These are phyloP conservation scores for Fragilaria radians DNA, from an alignment of 108 stramenopile species.

Conservation along the genomic window DNA sequence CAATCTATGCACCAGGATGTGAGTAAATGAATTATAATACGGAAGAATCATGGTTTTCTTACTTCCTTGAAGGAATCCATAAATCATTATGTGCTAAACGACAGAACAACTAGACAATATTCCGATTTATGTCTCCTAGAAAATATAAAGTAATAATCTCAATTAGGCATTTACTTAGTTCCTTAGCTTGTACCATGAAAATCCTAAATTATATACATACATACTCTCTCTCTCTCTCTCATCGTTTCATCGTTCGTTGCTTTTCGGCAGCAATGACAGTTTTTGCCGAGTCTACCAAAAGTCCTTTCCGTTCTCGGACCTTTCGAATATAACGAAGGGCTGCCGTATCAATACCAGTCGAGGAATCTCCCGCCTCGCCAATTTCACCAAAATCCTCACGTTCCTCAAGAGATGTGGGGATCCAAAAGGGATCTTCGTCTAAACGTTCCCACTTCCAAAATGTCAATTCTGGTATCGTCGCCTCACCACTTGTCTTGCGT, in stretches of 20 bases:
- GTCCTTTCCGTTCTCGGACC: slow-evolving; percentile 79
- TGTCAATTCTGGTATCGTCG: slow-evolving; percentile 81
- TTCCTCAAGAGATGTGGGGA: slow-evolving; percentile 85
- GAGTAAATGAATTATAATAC: no score
- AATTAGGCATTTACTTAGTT: no score
- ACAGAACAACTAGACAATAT: no score
- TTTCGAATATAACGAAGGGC: slow-evolving; percentile 77
- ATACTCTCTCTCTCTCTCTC: no score
- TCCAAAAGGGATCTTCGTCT: slow-evolving; percentile 91
- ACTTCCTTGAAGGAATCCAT: no score
- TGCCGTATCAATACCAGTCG: slow-evolving; percentile 78
- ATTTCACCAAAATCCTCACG: slow-evolving; percentile 89
- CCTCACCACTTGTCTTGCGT: slow-evolving; percentile 79
- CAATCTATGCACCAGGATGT: no score
- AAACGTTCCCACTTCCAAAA: slow-evolving; percentile 83
- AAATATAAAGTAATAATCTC: no score
- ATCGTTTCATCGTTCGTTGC: slow-evolving; percentile 83
- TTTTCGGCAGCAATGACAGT: slow-evolving; percentile 89
- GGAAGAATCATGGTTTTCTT: no score
- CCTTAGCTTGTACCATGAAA: no score
- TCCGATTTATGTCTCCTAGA: no score
- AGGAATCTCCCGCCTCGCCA: slow-evolving; percentile 60
- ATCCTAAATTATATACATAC: no score
- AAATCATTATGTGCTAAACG: no score
- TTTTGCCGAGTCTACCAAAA: slow-evolving; percentile 76